Evolutionary conservation across 345 rosid genomes (phyloP).

Genomic region (Citrus sinensis): DNA sequence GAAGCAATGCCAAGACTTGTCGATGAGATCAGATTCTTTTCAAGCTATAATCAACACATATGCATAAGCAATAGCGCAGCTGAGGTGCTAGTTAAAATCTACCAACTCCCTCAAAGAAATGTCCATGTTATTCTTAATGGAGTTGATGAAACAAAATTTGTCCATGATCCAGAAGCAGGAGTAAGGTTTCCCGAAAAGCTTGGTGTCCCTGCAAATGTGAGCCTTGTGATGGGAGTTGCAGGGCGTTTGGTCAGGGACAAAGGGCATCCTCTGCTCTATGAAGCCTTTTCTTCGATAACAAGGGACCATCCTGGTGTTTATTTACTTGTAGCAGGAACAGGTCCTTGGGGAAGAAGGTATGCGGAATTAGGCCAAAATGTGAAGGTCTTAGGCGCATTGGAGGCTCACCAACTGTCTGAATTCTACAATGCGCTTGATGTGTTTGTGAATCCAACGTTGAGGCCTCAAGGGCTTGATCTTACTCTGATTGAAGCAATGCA

Average conservation of each 20-base stretch:
- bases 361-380: constrained; percentile 51
- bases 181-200: constrained; percentile 38
- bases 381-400: constrained; percentile 53
- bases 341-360: constrained; percentile 69
- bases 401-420: constrained; percentile 44
- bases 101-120: constrained; percentile 47
- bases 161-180: constrained; percentile 33
- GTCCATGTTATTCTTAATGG: constrained; percentile 80
- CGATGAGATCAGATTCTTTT: constrained; percentile 59
- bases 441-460: constrained; percentile 68
- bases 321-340: constrained; percentile 68
- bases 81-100: constrained; percentile 54
- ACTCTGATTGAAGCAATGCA: constrained; percentile 75
- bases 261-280: constrained; percentile 64
- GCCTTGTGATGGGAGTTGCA: constrained; percentile 64
- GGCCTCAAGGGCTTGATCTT: constrained; percentile 71
- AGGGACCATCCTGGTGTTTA: constrained; percentile 34
- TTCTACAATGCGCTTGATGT: constrained; percentile 65
- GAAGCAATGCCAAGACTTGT: constrained; percentile 59
- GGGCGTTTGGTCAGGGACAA: constrained; percentile 74
- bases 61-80: constrained; percentile 66
- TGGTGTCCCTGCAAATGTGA: constrained; percentile 33
- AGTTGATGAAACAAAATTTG: constrained; percentile 53
- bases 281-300: constrained; percentile 46
- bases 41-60: constrained; percentile 56